These are phyloP conservation scores for Diaporthe citrichinensis DNA, from an alignment of 2,329 filamentous ascomycete genomes.

Conservation along the genomic window DNA sequence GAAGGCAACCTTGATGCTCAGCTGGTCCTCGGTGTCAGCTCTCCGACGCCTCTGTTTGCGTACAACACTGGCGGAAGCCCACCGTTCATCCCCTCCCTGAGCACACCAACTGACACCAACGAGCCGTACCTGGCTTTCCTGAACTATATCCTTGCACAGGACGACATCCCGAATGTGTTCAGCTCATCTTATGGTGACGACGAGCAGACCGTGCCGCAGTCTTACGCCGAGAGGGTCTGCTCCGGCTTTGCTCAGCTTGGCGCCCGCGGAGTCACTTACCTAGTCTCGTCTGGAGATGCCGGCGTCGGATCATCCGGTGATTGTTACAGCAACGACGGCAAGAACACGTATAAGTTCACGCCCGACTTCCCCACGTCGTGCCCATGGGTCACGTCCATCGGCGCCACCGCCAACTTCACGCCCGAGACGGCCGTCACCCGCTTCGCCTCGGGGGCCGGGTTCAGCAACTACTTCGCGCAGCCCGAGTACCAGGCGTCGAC, in stretches of 20 bases:
- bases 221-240: constrained; percentile 72
- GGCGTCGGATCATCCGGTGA: constrained; percentile 65
- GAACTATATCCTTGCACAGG: constrained; percentile 67
- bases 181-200: constrained; percentile 77
- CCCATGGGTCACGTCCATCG: constrained; percentile 77
- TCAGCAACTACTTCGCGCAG: constrained; percentile 51
- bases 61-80: constrained; percentile 47
- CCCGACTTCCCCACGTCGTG: constrained; percentile 77
- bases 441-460: constrained; percentile 51
- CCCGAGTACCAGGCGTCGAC: constrained; percentile 55
- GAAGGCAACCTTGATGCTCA: constrained; percentile 23
- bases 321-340: constrained; percentile 71
- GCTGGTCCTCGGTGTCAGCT: constrained; percentile 24
- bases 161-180: constrained; percentile 72
- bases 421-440: constrained; percentile 45
- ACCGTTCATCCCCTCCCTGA: constrained; percentile 52
- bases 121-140: constrained; percentile 79
- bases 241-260: constrained; percentile 74
- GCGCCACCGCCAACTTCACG: constrained; percentile 63
- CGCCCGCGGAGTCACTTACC: constrained; percentile 73
- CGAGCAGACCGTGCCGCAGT: constrained; percentile 72
- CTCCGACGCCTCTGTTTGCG: constrained; percentile 18
- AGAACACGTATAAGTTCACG: constrained; percentile 66
- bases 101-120: constrained; percentile 62
- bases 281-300: constrained; percentile 73